Base-by-base conservation (phyloP, 495 filamentous ascomycete genomes). In the Amphirosellinia nigrospora region DNA sequence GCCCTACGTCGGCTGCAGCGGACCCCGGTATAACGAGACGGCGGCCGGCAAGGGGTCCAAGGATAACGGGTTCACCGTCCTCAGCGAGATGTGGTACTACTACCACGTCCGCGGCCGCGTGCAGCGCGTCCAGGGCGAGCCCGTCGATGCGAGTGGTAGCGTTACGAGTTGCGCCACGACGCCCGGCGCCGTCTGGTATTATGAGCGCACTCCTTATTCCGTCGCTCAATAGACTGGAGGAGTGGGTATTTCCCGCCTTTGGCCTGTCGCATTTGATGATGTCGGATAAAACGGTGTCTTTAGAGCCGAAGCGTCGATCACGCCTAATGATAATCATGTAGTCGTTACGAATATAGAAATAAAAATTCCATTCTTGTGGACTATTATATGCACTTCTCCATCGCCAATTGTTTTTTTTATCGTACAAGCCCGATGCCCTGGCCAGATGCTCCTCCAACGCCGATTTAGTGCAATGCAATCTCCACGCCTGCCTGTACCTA, bases 31-130 rank as follows among this genome's bases (percentile, higher is more conserved):
- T 71, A 87, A 87, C 71, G 74, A 73, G 36, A 87, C 86, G 8
- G 74, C 50, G 3, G 80, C 79, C n/a, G 85, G 85, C 11, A 80
- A 77, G 64, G 80, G 80, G 5, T 75, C 73, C 0, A 56, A 58
- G 6, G 86, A 87, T 73, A 79, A 79, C 67, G 85, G 86, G n/a
- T 56, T 34, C 28, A 87, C 84, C 6, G 69, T 78, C 23, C 66
- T 86, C 30, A 77, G 59, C 53, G 85, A 88, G 79, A 78, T 85
- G 48, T 87, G 83, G 82, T 87, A 86, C 68, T 87, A 85, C 70
- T 76, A 79, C 46, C 79, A 86, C 71, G 80, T 81, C 21, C 78
- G 78, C 50, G 84, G 85, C 15, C 68, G 77, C 4, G 79, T 82
- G n/a, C 86, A 88, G 76, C 71, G 75, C 11, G 76, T 73, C 9